phyloP scores from a whole-genome alignment of 2,329 filamentous ascomycete species.

The Xylariaceae sp. region DNA sequence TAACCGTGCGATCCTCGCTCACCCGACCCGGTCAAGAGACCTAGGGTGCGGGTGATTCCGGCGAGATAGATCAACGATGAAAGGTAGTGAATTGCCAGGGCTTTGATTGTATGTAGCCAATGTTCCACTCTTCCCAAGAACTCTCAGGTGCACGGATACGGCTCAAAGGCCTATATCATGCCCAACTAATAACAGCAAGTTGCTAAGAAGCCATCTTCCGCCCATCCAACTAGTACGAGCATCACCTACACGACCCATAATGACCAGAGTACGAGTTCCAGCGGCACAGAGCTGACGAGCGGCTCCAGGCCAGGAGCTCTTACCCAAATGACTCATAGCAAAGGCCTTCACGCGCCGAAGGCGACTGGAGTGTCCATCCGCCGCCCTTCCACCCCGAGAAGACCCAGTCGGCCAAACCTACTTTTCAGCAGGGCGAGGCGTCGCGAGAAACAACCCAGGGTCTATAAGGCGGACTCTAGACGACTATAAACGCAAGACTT shows the following conservation, averaged over 20 bases:
- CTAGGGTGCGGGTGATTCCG: slow-evolving; percentile 45
- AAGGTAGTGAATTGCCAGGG: slow-evolving; percentile 39
- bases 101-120: slow-evolving; percentile 54
- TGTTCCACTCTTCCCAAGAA: slow-evolving; percentile 48
- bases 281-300: slow-evolving; percentile 72
- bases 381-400: slow-evolving; percentile 50
- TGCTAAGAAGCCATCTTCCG: slow-evolving; percentile 35
- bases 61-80: slow-evolving; percentile 40
- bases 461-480: slow-evolving; percentile 69
- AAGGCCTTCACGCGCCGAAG: slow-evolving; percentile 56
- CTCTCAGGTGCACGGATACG: slow-evolving; percentile 32
- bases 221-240: slow-evolving; percentile 21
- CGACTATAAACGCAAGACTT: slow-evolving; percentile 75
- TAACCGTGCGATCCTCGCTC: slow-evolving; percentile 46
- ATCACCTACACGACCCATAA: slow-evolving; percentile 34
- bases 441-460: slow-evolving; percentile 38
- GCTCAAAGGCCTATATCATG: slow-evolving; percentile 23
- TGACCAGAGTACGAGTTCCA: slow-evolving; percentile 64
- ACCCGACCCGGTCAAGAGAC: slow-evolving; percentile 26
- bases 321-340: slow-evolving; percentile 77
- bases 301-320: slow-evolving; percentile 72
- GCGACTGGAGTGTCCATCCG: slow-evolving; percentile 61
- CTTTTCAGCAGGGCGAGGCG: slow-evolving; percentile 55
- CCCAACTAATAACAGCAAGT: slow-evolving; percentile 31
- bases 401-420: slow-evolving; percentile 41